These are phyloP conservation scores for Aaosphaeria pasadenensis DNA, from an alignment of 2,329 filamentous ascomycete species.

Conservation along the genomic window DNA sequence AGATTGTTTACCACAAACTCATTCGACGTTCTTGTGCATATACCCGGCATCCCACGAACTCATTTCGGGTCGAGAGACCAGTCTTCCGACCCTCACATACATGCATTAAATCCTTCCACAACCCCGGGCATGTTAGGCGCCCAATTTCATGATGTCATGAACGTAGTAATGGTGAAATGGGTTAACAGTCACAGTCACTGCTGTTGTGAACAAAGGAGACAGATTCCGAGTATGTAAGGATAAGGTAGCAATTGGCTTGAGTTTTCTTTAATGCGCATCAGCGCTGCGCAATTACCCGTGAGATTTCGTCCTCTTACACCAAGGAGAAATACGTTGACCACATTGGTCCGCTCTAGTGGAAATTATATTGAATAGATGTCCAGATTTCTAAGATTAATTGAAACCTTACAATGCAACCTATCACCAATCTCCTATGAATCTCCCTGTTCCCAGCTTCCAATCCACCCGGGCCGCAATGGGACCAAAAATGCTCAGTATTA, in stretches of 20 bases:
- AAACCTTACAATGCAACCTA: not conserved
- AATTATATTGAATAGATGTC: not conserved
- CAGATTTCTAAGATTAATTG: slow-evolving; percentile 22
- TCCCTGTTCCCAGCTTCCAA: slow-evolving; percentile 4
- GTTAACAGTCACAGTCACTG: not conserved
- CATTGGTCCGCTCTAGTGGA: not conserved
- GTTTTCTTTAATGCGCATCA: not conserved
- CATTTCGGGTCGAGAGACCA: too few species aligned
- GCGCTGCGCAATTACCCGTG: not conserved
- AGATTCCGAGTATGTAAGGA: not conserved
- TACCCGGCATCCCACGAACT: too few species aligned
- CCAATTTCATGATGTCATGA: too few species aligned
- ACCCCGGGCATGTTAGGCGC: too few species aligned
- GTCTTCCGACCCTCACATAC: too few species aligned
- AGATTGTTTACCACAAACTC: too few species aligned
- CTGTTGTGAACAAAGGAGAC: not conserved
- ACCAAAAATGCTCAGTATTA: slow-evolving; percentile 1
- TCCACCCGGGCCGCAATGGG: slow-evolving; percentile 3
- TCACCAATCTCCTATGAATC: slow-evolving; percentile 3
- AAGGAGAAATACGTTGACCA: not conserved
- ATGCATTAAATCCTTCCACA: too few species aligned
- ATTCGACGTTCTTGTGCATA: too few species aligned
- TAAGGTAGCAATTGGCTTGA: not conserved
- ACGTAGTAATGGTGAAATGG: not conserved
- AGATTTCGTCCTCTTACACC: not conserved